Evolutionary conservation across 306 rosid species (phyloP), one percentile per base, ranked within the genome.

Genomic region (Malus sieversii): DNA sequence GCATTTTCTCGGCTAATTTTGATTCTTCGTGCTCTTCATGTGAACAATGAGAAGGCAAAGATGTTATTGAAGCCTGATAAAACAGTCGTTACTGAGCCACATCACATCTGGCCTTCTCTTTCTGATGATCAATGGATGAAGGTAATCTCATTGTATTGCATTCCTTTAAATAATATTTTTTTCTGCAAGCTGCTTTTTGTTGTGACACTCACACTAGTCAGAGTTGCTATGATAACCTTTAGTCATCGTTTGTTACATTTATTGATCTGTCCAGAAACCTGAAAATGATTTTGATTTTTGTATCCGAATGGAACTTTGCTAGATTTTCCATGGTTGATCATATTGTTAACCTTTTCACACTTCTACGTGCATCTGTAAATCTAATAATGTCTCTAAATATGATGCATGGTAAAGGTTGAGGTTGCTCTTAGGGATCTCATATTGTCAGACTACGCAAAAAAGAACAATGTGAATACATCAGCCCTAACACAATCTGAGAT

Each of bases 51-150:
- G 74, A 96, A 96, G 90, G 98, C 99, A 42, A 96, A 96, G 84
- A 96, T 96, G 99, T 85, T 96, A 25, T 82, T 96, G 77, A 96
- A 92, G 88, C 99, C 99, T 52, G 99, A 96, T 87, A 96, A 92
- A 75, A 90, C 97, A 12, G 85, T 96, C 44, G 71, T 96, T 59
- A 96, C 99, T 10, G 98, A 96, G 80, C 96, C 99, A 45, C 99
- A 96, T 85, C 99, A 96, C 84, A 96, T 96, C 68, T 96, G 99
- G 99, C 99, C 99, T 40, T 96, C 99, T 79, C 96, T 96, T 65
- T 85, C 74, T 32, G 99, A 96, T 85, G 99, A 96, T 62, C 99
- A 96, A 63, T 96, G 99, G 99, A 96, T 96, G 99, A 96, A 96
- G 98, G 98, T 94, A 80, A 75, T 74, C 52, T 19, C 27, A 18